Percentiles rank a stretch among this genome's conserved stretches.
Evolutionary conservation across 202 grass and related monocot genomes (phyloP).

Genomic region (Cymbopogon flexuosus): DNA sequence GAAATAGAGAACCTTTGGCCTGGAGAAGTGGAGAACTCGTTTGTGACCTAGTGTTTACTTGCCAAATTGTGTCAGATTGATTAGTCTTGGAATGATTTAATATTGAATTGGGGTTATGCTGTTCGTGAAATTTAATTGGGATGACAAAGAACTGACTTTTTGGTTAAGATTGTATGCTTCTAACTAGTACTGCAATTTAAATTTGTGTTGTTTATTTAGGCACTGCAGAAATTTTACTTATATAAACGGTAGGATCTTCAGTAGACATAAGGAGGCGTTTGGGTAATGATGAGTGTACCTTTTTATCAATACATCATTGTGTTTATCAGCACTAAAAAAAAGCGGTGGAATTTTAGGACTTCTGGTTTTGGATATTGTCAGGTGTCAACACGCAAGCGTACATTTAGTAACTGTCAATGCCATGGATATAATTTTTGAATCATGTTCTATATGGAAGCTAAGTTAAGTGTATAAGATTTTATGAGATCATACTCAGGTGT

Average conservation of each 20-base stretch:
- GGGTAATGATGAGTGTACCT: not conserved
- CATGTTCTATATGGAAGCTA: not conserved
- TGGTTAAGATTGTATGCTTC: not conserved
- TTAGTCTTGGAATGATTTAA: not conserved
- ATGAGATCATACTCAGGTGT: not conserved
- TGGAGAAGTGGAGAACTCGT: not conserved
- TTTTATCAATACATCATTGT: not conserved
- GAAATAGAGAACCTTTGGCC: not conserved
- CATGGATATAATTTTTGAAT: not conserved
- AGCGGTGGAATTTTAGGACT: not conserved
- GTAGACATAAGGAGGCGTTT: not conserved
- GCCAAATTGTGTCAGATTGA: not conserved
- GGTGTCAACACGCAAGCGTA: not conserved
- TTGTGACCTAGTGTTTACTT: not conserved
- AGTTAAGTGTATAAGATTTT: not conserved
- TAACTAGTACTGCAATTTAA: not conserved
- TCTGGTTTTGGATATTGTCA: not conserved
- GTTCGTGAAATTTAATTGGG: not conserved
- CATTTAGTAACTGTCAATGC: not conserved
- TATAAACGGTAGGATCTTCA: not conserved
- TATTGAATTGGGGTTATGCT: not conserved
- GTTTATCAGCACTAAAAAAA: not conserved
- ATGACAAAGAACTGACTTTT: not conserved
- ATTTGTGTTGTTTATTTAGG: not conserved
- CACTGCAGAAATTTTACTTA: not conserved